Evolutionary conservation across 345 rosid genomes (phyloP), one percentile per base, ranked within the genome.

Genomic region (Zanthoxylum bungeanum): DNA sequence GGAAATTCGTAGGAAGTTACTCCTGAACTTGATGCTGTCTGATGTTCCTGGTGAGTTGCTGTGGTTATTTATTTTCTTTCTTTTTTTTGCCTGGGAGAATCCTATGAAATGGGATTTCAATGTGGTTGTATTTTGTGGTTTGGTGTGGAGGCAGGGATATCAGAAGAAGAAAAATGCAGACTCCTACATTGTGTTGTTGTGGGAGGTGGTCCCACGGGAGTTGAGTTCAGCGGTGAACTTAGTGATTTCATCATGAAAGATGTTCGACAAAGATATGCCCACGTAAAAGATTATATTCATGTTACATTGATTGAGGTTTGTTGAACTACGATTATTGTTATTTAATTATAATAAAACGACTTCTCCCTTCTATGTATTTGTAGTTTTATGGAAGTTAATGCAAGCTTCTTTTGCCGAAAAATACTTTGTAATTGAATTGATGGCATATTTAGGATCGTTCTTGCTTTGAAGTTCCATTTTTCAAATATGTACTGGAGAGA

Each of bases 171-270:
- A 85, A 94, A 89, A 81, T 68, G 81, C 64, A 89, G 98, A 79
- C 78, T 92, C 73, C 79, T 92, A 46, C 98, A 90, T 68, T 92
- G 97, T 73, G 96, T 95, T 71, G 98, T 95, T 52, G 99, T 95
- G 4, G 99, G 99, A 78, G 99, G 97, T 71, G 98, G 98, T 66
- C 98, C 99, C 2, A 95, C 99, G 0, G 98, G 99, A 34, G 98
- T 95, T 33, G 99, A 92, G 86, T 95, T 95, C 78, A 95, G 98
- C 30, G 99, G 99, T 53, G 98, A 95, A 73, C 86, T 92, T 39
- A 91, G 99, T 80, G 99, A 95, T 75, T 95, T 95, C 72, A 92
- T 95, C 56, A 84, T 60, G 83, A 89, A 61, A 71, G 99, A 95
- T 83, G 99, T 91, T 82, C 93, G 74, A 51, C 85, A 95, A 77